Evolutionary conservation across 1,284 basidiomycete genomes (phyloP), one percentile per base, ranked within the genome.

Genomic region (Coniferiporia weirii): DNA sequence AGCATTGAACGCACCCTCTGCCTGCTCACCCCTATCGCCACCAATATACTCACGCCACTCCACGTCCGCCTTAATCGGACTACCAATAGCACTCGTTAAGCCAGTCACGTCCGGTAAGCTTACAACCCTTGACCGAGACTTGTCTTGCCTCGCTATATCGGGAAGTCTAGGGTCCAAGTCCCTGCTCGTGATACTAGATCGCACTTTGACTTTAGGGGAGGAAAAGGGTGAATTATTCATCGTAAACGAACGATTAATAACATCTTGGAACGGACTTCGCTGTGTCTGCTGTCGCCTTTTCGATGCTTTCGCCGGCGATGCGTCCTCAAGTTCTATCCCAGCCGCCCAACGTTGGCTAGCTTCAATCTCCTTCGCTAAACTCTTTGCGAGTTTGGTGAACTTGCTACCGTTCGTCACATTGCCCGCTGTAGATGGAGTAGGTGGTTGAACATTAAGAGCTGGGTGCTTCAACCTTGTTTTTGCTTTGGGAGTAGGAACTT

Each of bases 91-190:
- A 51, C 77, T 85, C 0, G 89, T 92, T 12, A 92, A 68, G 0
- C 89, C 89, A 2, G 89, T 92, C 5, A 92, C 81, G 63, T 91
- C 89, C 0, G 89, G 89, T 2, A 92, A 72, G 50, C 85, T 77
- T 12, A 91, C 70, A 48, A 45, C 22, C 27, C 45, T 56, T 20
- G 59, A 60, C 2, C 38, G 47, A 15, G 53, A 51, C 17, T 22
- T 43, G 12, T 54, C 10, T 40, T 59, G 27, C 22, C 43, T 49
- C 34, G 44, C 15, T 46, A 20, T 22, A 46, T 43, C 59, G 35
- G 9, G 49, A 46, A 19, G 50, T 40, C 43, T 38, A 10, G 12
- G 12, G 34, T 53, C 55, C n/a, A 46, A 54, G 43, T 49, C 58
- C 32, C 38, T 54, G 0, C 53, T 52, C 9, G 38, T 10, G 19